Evolutionary conservation across 192 early-diverging fungal genomes (phyloP).

Genomic region (Entomortierella parvispora): DNA sequence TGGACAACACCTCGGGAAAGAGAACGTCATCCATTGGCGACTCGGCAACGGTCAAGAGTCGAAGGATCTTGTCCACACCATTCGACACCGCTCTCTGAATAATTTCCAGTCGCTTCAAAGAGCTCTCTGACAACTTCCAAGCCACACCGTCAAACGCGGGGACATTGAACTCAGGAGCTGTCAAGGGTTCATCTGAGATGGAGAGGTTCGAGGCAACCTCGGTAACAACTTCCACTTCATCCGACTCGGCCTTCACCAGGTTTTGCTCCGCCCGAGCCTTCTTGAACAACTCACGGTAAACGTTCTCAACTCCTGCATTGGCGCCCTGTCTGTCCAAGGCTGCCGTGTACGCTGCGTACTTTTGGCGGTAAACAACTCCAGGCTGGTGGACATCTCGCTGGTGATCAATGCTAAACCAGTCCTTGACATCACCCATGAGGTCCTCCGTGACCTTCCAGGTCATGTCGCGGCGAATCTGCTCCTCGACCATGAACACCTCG

Average conservation of each 20-base stretch:
- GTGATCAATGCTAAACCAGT: slow-evolving; percentile 33
- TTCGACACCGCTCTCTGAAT: slow-evolving; percentile 29
- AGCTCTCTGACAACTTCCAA: slow-evolving; percentile 27
- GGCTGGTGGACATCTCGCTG: slow-evolving; percentile 27
- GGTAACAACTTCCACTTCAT: background rate
- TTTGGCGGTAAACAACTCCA: slow-evolving; percentile 15
- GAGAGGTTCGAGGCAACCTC: background rate
- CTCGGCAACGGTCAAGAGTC: slow-evolving; percentile 32
- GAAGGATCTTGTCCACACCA: slow-evolving; percentile 44
- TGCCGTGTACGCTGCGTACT: slow-evolving; percentile 34
- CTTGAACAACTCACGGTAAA: slow-evolving; percentile 15
- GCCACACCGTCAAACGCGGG: slow-evolving; percentile 19
- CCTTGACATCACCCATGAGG: slow-evolving; percentile 28
- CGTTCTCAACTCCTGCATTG: background rate
- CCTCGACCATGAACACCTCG: slow-evolving; percentile 43
- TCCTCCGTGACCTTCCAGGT: slow-evolving; percentile 19
- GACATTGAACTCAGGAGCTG: slow-evolving; percentile 16
- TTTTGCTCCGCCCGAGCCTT: slow-evolving; percentile 6
- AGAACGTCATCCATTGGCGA: slow-evolving; percentile 9
- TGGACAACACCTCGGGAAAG: background rate
- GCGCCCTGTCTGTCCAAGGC: background rate
- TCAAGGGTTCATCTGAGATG: background rate
- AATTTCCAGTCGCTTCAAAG: slow-evolving; percentile 5
- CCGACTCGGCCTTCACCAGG: background rate
- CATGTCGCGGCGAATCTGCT: slow-evolving; percentile 52